phyloP scores from a whole-genome alignment of 306 rosid genomes.

The Glycyrrhiza uralensis region DNA sequence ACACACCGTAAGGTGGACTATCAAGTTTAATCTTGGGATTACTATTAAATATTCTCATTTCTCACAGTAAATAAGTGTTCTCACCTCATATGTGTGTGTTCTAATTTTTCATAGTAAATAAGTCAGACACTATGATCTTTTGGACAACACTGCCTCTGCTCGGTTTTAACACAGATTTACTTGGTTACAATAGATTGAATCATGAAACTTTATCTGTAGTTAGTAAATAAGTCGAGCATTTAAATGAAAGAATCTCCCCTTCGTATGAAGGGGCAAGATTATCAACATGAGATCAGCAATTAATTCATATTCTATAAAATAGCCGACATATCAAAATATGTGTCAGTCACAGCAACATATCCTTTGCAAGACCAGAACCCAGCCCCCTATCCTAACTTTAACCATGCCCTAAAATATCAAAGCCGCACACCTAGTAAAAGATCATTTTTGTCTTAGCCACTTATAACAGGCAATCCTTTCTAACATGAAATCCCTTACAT shows the following conservation, averaged over 20 bases:
- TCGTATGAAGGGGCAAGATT: neutral
- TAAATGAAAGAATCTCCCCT: neutral
- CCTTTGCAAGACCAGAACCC: neutral
- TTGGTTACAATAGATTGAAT: neutral
- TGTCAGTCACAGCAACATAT: neutral
- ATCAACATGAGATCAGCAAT: neutral
- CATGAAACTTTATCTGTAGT: neutral
- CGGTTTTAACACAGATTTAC: too few species aligned
- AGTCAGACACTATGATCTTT: too few species aligned
- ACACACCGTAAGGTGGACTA: too few species aligned
- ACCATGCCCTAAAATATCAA: neutral
- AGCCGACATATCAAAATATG: neutral
- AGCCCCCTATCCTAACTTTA: neutral
- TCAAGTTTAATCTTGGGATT: too few species aligned
- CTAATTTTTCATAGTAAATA: too few species aligned
- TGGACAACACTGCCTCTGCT: too few species aligned
- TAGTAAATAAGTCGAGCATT: neutral
- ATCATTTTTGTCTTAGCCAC: neutral
- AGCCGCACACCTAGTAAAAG: neutral
- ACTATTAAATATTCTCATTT: too few species aligned
- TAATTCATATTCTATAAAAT: neutral
- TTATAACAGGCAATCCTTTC: neutral
- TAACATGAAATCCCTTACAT: neutral
- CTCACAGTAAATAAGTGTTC: too few species aligned
- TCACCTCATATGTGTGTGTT: too few species aligned